A percentile compares a stretch with the other conserved stretches of the same genome.
Evolutionary conservation across 1,139 yeast genomes (phyloP).

Genomic region (Debaryomycetaceae sp.): DNA sequence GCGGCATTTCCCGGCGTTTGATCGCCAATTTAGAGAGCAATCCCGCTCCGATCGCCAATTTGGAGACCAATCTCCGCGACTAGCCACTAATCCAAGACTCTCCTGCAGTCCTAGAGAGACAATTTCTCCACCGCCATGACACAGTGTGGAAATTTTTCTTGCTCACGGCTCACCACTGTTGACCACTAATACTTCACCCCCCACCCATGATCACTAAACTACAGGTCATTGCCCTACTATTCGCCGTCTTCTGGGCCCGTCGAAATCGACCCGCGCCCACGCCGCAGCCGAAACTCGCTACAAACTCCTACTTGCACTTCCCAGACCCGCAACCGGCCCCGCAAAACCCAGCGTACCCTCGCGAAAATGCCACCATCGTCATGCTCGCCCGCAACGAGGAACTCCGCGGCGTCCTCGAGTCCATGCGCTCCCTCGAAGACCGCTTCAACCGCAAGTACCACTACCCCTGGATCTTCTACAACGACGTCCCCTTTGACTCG

Average conservation of each 20-base stretch:
- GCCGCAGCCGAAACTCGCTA: constrained; percentile 22
- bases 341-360: constrained; percentile 27
- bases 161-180: no score
- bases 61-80: no score
- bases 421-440: constrained; percentile 37
- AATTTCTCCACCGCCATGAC: no score
- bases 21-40: no score
- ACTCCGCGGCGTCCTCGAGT: constrained; percentile 27
- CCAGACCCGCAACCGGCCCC: constrained; percentile 14
- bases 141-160: no score
- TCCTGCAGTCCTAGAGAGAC: no score
- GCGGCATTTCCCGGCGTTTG: no score
- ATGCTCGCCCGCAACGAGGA: constrained; percentile 36
- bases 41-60: no score
- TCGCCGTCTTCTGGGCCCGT: neutral
- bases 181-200: no score
- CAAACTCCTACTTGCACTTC: constrained; percentile 33
- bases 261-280: neutral
- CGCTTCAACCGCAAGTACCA: constrained; percentile 33
- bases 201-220: no score
- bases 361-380: constrained; percentile 41
- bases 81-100: no score
- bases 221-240: neutral
- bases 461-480: constrained; percentile 38
- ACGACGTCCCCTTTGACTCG: constrained; percentile 31